Evolutionary conservation across 1,284 basidiomycete species (phyloP).

Genomic region (Cutaneotrichosporon arboriforme): DNA sequence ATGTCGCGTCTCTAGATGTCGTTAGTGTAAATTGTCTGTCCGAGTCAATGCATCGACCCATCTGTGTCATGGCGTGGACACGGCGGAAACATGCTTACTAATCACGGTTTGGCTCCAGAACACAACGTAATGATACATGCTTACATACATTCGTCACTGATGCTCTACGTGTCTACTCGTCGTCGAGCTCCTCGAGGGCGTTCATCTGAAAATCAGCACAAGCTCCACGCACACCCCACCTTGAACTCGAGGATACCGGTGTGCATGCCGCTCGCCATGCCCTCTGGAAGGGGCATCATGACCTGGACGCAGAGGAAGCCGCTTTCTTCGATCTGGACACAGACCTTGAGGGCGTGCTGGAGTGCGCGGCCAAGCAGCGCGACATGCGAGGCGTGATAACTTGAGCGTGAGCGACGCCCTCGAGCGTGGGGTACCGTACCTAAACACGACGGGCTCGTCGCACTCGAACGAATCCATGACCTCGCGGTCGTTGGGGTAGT

Average conservation of each 20-base stretch:
- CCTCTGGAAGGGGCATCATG: conserved; percentile 59
- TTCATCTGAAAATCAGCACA: conserved; percentile 30
- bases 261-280: conserved; percentile 49
- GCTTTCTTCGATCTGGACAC: conserved; percentile 70
- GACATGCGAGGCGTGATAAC: conserved; percentile 74
- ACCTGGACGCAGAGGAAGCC: conserved; percentile 80
- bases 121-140: too few relatives aligned
- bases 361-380: conserved; percentile 64
- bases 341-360: conserved; percentile 74
- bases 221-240: conserved; percentile 51
- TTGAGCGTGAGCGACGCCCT: conserved; percentile 36
- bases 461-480: conserved; percentile 86
- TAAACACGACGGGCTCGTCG: conserved; percentile 60
- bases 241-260: conserved; percentile 74
- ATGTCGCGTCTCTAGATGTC: too few relatives aligned
- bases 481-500: conserved; percentile 83
- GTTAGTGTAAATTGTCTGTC: too few relatives aligned
- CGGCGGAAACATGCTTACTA: too few relatives aligned
- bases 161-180: conserved; percentile 2
- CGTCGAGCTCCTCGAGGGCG: conserved; percentile 35
- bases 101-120: too few relatives aligned
- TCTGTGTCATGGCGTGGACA: too few relatives aligned
- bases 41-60: too few relatives aligned
- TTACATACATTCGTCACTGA: background rate
- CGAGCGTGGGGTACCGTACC: conserved; percentile 59